Percentiles rank a stretch among this genome's conserved stretches.
These are phyloP conservation scores for Atalantia buxifolia DNA, from an alignment of 345 rosid genomes.

Conservation along the genomic window DNA sequence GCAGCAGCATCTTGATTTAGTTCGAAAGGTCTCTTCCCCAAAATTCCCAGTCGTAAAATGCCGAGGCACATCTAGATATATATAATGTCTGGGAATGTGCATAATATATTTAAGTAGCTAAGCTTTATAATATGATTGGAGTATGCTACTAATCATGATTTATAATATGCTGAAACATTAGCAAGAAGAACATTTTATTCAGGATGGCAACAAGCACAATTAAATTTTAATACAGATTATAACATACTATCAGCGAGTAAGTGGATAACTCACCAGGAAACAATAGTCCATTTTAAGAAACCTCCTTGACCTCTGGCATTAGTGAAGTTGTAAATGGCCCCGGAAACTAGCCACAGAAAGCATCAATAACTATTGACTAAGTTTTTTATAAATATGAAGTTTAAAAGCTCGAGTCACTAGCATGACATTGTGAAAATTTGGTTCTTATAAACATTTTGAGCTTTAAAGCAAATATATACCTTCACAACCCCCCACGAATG, in stretches of 20 bases:
- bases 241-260: background rate
- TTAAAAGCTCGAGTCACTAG: background rate
- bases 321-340: slow-evolving; percentile 70
- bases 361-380: background rate
- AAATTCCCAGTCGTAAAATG: too few species aligned
- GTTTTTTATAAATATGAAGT: background rate
- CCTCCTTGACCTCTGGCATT: slow-evolving; percentile 80
- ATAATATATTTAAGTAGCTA: background rate
- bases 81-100: too few species aligned
- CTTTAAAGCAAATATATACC: slow-evolving; percentile 38
- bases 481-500: slow-evolving; percentile 75
- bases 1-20: too few species aligned
- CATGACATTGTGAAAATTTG: background rate
- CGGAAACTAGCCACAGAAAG: slow-evolving; percentile 43
- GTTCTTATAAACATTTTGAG: background rate
- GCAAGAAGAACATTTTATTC: background rate
- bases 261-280: slow-evolving; percentile 35
- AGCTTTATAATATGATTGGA: background rate
- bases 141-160: background rate
- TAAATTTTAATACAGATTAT: background rate
- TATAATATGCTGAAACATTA: background rate
- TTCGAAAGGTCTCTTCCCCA: too few species aligned
- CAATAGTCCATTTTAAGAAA: slow-evolving; percentile 60
- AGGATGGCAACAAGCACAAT: background rate
- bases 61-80: too few species aligned